Evolutionary conservation across 345 rosid genomes (phyloP), one percentile per base, ranked within the genome.

Genomic region (Draba incana): DNA sequence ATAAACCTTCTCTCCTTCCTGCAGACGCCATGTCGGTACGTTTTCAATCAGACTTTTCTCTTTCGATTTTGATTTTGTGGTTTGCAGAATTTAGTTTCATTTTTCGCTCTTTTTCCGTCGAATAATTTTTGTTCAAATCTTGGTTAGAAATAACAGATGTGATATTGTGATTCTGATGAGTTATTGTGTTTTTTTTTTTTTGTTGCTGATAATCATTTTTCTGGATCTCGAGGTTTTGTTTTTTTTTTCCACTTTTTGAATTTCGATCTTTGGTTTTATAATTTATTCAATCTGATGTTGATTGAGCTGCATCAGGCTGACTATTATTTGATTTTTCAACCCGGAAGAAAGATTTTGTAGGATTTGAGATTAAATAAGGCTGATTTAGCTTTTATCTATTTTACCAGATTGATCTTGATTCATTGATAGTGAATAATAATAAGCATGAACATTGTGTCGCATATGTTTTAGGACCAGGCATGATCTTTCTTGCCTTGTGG

Each of bases 1-100:
- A 62, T 10, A 54, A 62, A 42, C 62, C 66, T 75, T 67, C 28
- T 35, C 55, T 49, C 66, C 66, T 65, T 53, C 57, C 58, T 53
- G 57, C 64, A 69, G 61, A 23, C 48, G 42, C 43, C 66, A 75
- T 75, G 78, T 75, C 78, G 78, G 78, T 75, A 69, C 55, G 78
- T 69, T 14, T 35, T 2, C 2, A 2, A 0, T 33, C 6, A 7
- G 6, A 5, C 1, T 57, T 38, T 47, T 48, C 0, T 15, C 27
- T 47, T 59, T 50, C 39, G 51, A 51, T 24, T 66, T 60, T 14
- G 47, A 31, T 73, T 73, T 57, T 20, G 23, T 49, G n/a, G 60
- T 65, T 66, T 50, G 38, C 42, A 56, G 65, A 57, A 28, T 59
- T 59, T 50, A 53, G 45, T 33, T 61, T 70, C 16, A 43, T 47